Percentiles rank a stretch among this genome's conserved stretches.
Evolutionary conservation across 2,329 filamentous ascomycete genomes (phyloP).

Genomic region (Beauveria medogensis): DNA sequence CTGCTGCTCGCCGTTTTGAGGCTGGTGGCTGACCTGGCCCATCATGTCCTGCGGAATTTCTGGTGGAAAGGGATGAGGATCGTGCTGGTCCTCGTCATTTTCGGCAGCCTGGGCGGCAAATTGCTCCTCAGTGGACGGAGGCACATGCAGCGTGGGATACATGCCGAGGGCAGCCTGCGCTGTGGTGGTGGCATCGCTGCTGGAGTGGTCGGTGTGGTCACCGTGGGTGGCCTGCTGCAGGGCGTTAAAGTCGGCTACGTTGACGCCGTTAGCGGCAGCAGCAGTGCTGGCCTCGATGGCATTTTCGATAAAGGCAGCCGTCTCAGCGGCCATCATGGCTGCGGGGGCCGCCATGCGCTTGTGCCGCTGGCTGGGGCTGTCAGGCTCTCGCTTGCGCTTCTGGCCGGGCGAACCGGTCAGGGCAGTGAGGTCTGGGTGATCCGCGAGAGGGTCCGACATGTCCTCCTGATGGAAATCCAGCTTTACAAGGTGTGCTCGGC

Average conservation of each 20-base stretch:
- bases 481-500: slow-evolving; percentile 3
- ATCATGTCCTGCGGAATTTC: slow-evolving; percentile 21
- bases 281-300: slow-evolving; percentile 37
- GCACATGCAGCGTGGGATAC: slow-evolving; percentile 52
- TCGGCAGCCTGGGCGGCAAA: slow-evolving; percentile 44
- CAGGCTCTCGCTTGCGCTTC: slow-evolving; percentile 48
- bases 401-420: slow-evolving; percentile 36
- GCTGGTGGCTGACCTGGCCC: slow-evolving; percentile 23
- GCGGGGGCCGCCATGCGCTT: slow-evolving; percentile 42
- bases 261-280: slow-evolving; percentile 33
- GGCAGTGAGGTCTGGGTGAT: slow-evolving; percentile 40
- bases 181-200: slow-evolving; percentile 49
- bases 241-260: slow-evolving; percentile 47
- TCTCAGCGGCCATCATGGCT: slow-evolving; percentile 36
- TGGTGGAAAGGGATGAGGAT: slow-evolving; percentile 22
- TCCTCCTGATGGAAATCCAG: slow-evolving; percentile 1
- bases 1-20: slow-evolving; percentile 33
- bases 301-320: slow-evolving; percentile 47
- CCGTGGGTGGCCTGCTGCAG: slow-evolving; percentile 44
- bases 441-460: slow-evolving; percentile 16
- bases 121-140: slow-evolving; percentile 49
- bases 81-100: slow-evolving; percentile 24
- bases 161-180: slow-evolving; percentile 52
- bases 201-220: slow-evolving; percentile 39
- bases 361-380: slow-evolving; percentile 40